A percentile compares a stretch with the other conserved stretches of the same genome.
phyloP scores from a whole-genome alignment of 1,284 basidiomycete genomes.

The Sporisorium sorghi region DNA sequence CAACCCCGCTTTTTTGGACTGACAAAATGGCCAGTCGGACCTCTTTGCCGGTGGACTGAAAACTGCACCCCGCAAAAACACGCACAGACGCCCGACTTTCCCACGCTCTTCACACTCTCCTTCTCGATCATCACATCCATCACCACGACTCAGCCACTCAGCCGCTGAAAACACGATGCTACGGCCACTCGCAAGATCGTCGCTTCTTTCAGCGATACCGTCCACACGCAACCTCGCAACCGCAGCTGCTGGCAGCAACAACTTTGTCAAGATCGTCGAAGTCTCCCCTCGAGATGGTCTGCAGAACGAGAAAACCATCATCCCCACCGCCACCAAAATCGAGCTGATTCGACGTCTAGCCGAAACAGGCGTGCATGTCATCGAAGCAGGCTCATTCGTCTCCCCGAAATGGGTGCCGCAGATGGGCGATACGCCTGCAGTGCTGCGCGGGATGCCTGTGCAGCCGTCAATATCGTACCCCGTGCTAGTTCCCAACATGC shows the following conservation, averaged over 20 bases:
- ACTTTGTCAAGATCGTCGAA: conserved; percentile 78
- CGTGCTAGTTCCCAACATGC: conserved; percentile 86
- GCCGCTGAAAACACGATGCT: conserved; percentile 20
- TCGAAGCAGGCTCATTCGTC: conserved; percentile 93
- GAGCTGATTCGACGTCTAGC: conserved; percentile 83
- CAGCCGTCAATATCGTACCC: conserved; percentile 77
- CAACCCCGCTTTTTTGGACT: too few relatives aligned
- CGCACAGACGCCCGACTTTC: not conserved
- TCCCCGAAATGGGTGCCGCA: conserved; percentile 81
- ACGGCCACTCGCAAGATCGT: conserved; percentile 9
- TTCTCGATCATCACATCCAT: not conserved
- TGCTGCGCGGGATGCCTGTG: conserved; percentile 76
- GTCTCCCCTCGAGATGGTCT: conserved; percentile 92
- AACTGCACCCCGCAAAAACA: conserved; percentile 14
- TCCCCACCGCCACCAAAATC: conserved; percentile 81
- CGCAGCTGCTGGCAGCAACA: conserved; percentile 15
- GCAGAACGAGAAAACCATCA: conserved; percentile 85
- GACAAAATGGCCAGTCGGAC: not conserved
- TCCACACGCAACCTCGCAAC: conserved; percentile 26
- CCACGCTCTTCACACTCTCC: not conserved
- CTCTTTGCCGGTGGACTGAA: not conserved
- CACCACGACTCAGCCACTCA: not conserved
- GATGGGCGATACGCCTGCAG: conserved; percentile 66
- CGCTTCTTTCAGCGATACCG: not conserved
- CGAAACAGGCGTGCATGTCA: conserved; percentile 77